Percentiles rank a stretch among this genome's conserved stretches.
Conservation (phyloP, 257 asterid genomes). For the Rauvolfia tetraphylla region DNA sequence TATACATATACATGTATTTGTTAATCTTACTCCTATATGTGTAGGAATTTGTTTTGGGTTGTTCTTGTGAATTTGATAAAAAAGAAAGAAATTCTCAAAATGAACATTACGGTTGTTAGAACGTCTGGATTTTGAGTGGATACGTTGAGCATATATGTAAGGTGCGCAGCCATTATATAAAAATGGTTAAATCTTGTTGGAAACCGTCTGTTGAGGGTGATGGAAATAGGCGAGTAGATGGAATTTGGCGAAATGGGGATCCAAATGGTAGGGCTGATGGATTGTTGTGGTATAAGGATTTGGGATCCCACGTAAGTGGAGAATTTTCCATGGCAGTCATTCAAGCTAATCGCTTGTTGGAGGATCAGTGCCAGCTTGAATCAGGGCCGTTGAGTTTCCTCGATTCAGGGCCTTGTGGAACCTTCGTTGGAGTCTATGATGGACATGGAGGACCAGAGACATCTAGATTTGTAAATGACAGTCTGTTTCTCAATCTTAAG, state of each 20-base stretch:
- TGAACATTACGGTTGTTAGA: conserved; percentile 10
- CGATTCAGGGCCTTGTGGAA: conserved; percentile 75
- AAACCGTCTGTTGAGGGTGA: conserved; percentile 69
- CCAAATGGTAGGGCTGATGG: conserved; percentile 65
- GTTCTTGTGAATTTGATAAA: conserved; percentile 1
- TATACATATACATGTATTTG: conserved; percentile 10
- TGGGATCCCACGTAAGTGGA: conserved; percentile 71
- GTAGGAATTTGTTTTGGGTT: conserved; percentile 13
- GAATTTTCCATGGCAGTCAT: conserved; percentile 89
- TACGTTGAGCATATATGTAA: conserved; percentile 1
- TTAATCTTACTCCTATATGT: conserved; percentile 5
- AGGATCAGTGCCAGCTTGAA: conserved; percentile 93
- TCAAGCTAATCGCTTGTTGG: conserved; percentile 85
- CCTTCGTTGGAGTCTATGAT: conserved; percentile 87
- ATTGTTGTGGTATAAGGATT: conserved; percentile 79
- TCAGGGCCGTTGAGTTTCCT: conserved; percentile 71
- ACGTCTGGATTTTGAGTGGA: conserved; percentile 1
- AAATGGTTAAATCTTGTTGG: conserved; percentile 90
- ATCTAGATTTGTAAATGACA: conserved; percentile 65
- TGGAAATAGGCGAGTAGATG: conserved; percentile 34
- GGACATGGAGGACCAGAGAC: conserved; percentile 99
- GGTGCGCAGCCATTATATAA: conserved; percentile 4
- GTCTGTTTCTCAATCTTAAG: conserved; percentile 66
- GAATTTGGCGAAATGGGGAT: conserved; percentile 40
- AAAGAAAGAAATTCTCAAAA: background rate